Base-by-base conservation (phyloP, 148 eudicot species). In the Heliosperma pusillum region DNA sequence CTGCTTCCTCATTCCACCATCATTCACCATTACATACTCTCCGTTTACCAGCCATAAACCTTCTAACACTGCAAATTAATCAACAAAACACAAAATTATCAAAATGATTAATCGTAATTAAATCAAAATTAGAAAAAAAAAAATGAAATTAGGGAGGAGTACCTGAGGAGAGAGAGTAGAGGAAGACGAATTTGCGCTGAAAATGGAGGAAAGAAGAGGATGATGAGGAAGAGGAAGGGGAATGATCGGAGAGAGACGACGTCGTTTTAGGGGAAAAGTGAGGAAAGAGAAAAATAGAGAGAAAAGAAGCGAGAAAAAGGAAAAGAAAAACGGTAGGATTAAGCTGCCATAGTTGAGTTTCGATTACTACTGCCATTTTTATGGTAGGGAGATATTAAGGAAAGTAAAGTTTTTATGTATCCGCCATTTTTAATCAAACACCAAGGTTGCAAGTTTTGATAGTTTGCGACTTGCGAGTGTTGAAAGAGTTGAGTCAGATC, bases 141-240 rank as follows among this genome's bases (percentile, higher is more conserved):
- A 5, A 19, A 17, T 1, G 58, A 45, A 74, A 27, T 27, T 19
- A 42, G 22, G 61, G 9, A 17, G 26, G 22, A 16, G 27, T 58
- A 70, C 96, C 97, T 82, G 98, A 94, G 56, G 91, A 83, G 65
- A 95, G 78, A 59, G 89, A 85, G 64, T 78, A 95, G 24, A 89
- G 45, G 66, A 92, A 78, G 70, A 95, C 82, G 78, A 95, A 92
- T 8, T 68, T 80, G 5, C 90, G 74, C 80, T 87, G 97, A 62
- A 91, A 93, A 1, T 79, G 87, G 27, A 82, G 72, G 53, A 90
- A 85, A 0, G 91, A 84, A 8, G 88, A 70, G 47, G 83, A 57
- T 13, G 88, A 74, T 67, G 69, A 9, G 80, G 87, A 72, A 77
- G 89, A 67, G 83, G 81, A 15, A 74, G 79, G 24, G 84, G 69